phyloP scores from a whole-genome alignment of 257 asterid genomes.

The Plantago ovata region DNA sequence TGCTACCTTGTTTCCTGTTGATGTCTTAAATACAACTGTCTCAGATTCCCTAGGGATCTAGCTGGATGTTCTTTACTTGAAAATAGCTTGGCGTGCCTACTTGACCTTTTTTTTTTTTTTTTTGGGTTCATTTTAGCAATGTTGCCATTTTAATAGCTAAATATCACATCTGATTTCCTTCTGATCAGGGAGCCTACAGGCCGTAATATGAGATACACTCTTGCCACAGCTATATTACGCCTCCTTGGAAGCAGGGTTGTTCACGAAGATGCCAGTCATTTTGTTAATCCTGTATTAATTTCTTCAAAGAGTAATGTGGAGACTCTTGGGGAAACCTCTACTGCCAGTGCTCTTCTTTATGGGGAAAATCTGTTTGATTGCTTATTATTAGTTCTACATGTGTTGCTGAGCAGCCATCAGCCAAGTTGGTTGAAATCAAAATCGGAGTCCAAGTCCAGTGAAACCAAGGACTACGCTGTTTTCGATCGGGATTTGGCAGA shows the following conservation, averaged over 20 bases:
- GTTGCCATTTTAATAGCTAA: background rate
- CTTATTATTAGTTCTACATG: slow-evolving; percentile 80
- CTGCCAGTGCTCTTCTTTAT: slow-evolving; percentile 41
- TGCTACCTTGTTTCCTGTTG: no score
- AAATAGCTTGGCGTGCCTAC: background rate
- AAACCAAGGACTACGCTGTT: slow-evolving; percentile 44
- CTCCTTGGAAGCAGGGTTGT: slow-evolving; percentile 95
- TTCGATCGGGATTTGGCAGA: slow-evolving; percentile 87
- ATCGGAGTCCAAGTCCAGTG: slow-evolving; percentile 50
- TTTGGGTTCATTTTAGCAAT: background rate
- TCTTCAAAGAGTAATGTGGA: slow-evolving; percentile 54
- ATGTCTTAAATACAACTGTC: background rate
- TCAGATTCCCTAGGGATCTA: background rate
- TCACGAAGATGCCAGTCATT: slow-evolving; percentile 69
- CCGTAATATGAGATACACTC: slow-evolving; percentile 65
- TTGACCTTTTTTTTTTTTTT: background rate
- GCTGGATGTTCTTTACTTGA: background rate
- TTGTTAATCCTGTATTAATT: slow-evolving; percentile 34
- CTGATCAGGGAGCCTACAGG: slow-evolving; percentile 63
- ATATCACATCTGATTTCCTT: background rate
- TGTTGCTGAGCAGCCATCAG: slow-evolving; percentile 70
- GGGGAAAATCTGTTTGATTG: slow-evolving; percentile 77
- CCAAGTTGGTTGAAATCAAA: slow-evolving; percentile 90
- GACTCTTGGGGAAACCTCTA: slow-evolving; percentile 43
- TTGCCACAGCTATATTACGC: slow-evolving; percentile 77